Base-by-base conservation (phyloP, 1,139 yeast species). In the Debaryomyces singareniensis region DNA sequence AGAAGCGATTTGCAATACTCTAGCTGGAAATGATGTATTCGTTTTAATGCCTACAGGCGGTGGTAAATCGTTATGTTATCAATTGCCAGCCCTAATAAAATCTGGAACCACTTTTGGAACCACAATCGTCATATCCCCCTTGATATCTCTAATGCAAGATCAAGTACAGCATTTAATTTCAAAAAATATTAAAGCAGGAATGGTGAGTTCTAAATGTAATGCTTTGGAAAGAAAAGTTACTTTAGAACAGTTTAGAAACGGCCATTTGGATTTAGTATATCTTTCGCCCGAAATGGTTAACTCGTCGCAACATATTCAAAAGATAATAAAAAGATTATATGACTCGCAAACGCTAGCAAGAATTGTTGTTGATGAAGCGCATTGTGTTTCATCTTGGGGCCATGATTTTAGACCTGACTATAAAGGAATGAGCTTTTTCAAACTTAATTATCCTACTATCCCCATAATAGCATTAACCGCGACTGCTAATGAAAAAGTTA, bases 31-130 rank as follows among this genome's bases (percentile, higher is more conserved):
- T 29, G 98, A 93, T 53, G 95, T 85, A 0, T 86, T 93, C 59
- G 96, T 93, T 2, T 64, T 93, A 42, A 91, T 93, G 96, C 99
- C 99, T 0, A 93, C 99, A 0, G 99, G 99, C 26, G 98, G 98
- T 30, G 99, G 99, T 30, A 93, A 93, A 53, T 89, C 97, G 0
- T 61, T 93, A 25, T 93, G 99, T 51, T 93, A 89, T 53, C 99
- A 93, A 54, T 61, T 93, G 13, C 98, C 99, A 0, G 96, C 98
- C 0, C 61, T 91, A 29, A 77, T 91, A 1, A 66, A 68, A 29
- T 64, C 79, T 1, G 97, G 96, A 1, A 65, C 57, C 20, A 82
- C 95, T 0, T 61, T 58, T 12, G 97, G 97, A 10, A 80, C 93
- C 0, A 87, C 98, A 0, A 74, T 93, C 25, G 99, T 93, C 5